phyloP scores from a whole-genome alignment of 352 stramenopile genomes.

The Globisporangium parvum region DNA sequence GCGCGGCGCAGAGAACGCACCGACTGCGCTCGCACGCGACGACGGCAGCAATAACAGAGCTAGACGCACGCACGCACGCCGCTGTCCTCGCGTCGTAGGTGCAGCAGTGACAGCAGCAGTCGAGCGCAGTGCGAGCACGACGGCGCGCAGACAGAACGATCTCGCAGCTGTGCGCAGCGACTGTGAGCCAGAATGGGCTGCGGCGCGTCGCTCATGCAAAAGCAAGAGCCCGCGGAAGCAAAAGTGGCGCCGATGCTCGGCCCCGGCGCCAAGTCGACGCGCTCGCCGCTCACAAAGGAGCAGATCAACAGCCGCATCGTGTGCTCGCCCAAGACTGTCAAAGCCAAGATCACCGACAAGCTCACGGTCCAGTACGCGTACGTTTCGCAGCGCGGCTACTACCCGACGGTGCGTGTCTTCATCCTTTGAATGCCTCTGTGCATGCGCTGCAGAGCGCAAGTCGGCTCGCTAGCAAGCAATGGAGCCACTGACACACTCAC shows the following conservation, averaged over 20 bases:
- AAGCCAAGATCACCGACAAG: conserved; percentile 51
- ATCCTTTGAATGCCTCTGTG: background rate
- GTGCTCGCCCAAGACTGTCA: conserved; percentile 65
- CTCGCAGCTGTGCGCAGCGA: background rate
- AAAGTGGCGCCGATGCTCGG: conserved; percentile 33
- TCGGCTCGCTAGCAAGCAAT: background rate
- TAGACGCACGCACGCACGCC: background rate
- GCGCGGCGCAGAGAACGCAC: no score
- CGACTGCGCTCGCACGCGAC: no score
- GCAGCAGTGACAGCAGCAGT: background rate
- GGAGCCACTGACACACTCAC: background rate
- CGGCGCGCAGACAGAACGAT: no score
- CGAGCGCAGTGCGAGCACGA: background rate
- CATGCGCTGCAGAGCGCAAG: background rate
- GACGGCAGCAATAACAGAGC: no score
- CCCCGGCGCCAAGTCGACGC: conserved; percentile 27
- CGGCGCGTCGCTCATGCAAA: conserved; percentile 54
- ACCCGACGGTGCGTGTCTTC: conserved; percentile 67
- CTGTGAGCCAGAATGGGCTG: conserved; percentile 40
- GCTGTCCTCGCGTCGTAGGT: background rate
- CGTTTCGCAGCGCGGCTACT: conserved; percentile 92
- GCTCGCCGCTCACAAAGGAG: conserved; percentile 73
- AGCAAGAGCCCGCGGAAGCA: conserved; percentile 28
- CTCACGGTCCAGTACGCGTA: conserved; percentile 86
- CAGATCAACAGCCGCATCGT: conserved; percentile 84